Conservation (phyloP, 169 alveolate genomes). For the Plasmodium sp. region DNA sequence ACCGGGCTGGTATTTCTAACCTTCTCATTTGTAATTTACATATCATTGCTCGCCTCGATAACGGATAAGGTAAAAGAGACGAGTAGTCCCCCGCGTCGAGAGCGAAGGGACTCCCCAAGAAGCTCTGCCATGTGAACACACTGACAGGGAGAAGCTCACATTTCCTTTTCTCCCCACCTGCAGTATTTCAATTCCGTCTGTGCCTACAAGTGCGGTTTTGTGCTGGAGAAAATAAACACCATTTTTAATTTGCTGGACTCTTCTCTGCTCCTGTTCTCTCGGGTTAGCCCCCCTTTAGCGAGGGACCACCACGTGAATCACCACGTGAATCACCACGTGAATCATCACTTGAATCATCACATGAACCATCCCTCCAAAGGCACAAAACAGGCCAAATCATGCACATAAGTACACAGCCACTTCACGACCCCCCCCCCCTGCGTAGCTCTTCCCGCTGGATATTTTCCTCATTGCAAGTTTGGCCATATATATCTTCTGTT, state of each 20-base stretch:
- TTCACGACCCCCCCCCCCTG: neutral
- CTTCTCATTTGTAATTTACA: conserved; percentile 74
- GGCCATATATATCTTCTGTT: conserved; percentile 75
- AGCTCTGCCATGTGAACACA: neutral
- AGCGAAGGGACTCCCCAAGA: neutral
- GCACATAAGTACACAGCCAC: neutral
- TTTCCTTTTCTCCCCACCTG: neutral
- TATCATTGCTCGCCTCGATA: conserved; percentile 75
- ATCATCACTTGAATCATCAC: no score
- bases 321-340: no score
- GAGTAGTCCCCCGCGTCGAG: neutral
- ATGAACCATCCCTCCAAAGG: neutral
- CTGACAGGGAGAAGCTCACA: neutral
- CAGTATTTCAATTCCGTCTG: conserved; percentile 75
- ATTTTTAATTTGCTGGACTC: conserved; percentile 72
- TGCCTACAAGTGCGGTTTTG: conserved; percentile 83
- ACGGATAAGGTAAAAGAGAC: conserved; percentile 51
- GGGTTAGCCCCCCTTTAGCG: neutral
- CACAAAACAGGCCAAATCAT: neutral
- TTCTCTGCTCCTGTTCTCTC: conserved; percentile 28
- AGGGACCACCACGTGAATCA: neutral
- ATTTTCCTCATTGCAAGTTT: conserved; percentile 77
- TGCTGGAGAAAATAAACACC: conserved; percentile 78
- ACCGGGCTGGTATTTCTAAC: conserved; percentile 77
- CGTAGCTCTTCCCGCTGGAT: conserved; percentile 80